Conservation (phyloP, 2,329 filamentous ascomycete species). For the Calonectria pauciramosa region DNA sequence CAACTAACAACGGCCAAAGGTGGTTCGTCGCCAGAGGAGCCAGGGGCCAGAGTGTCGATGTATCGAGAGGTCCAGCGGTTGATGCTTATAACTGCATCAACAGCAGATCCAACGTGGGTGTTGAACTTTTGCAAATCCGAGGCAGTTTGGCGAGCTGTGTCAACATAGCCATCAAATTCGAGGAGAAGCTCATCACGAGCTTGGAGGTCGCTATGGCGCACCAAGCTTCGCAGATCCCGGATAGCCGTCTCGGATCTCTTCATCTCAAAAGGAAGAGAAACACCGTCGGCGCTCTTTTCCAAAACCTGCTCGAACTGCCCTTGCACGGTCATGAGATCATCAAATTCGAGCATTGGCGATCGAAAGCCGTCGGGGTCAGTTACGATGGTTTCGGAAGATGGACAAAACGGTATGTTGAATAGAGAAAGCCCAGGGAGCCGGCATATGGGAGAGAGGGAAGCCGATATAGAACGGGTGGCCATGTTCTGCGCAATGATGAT, state of each 20-base stretch:
- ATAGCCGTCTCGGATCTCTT: slow-evolving; percentile 82
- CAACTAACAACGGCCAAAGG: slow-evolving; percentile 52
- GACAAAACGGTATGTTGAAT: slow-evolving; percentile 76
- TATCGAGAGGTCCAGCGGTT: slow-evolving; percentile 82
- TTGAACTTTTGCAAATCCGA: slow-evolving; percentile 82
- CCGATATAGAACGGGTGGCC: slow-evolving; percentile 70
- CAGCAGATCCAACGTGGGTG: slow-evolving; percentile 78
- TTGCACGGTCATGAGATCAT: slow-evolving; percentile 81
- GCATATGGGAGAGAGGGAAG: slow-evolving; percentile 78
- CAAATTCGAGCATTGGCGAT: slow-evolving; percentile 72
- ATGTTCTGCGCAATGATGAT: slow-evolving; percentile 73
- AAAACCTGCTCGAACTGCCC: slow-evolving; percentile 83
- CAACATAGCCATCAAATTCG: slow-evolving; percentile 83
- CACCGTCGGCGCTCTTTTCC: slow-evolving; percentile 74
- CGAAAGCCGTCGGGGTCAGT: slow-evolving; percentile 41
- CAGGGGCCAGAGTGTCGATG: slow-evolving; percentile 71
- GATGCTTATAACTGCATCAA: slow-evolving; percentile 81
- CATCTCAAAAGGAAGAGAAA: slow-evolving; percentile 82
- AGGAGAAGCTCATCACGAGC: slow-evolving; percentile 78
- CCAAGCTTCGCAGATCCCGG: slow-evolving; percentile 79
- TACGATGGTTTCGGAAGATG: slow-evolving; percentile 46
- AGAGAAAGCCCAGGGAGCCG: slow-evolving; percentile 75
- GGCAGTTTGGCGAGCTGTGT: slow-evolving; percentile 74
- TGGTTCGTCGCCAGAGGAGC: slow-evolving; percentile 45
- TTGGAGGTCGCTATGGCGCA: slow-evolving; percentile 77